Evolutionary conservation across 768 basidiomycete species (phyloP).

Genomic region (Collybia sp.): DNA sequence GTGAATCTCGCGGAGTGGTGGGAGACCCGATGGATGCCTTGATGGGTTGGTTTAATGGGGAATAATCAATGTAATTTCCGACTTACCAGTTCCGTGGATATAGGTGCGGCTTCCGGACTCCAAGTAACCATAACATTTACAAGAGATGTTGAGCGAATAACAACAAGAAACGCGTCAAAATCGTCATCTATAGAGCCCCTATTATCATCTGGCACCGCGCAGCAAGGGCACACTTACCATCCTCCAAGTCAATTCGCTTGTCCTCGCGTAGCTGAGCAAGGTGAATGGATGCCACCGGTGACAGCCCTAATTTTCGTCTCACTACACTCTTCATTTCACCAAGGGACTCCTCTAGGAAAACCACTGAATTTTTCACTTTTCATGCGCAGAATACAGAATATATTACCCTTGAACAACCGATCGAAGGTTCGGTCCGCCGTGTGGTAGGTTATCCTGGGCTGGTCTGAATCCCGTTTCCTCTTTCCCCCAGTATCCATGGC

Average conservation of each 20-base stretch:
- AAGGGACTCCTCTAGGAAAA: slow-evolving; percentile 51
- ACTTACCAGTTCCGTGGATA: not conserved
- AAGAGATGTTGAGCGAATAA: slow-evolving; percentile 29
- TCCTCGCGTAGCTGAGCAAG: slow-evolving; percentile 52
- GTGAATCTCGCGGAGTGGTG: too few species aligned
- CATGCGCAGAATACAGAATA: not conserved
- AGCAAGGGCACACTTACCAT: slow-evolving; percentile 42
- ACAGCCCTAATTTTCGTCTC: slow-evolving; percentile 55
- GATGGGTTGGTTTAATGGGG: not conserved
- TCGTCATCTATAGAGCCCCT: slow-evolving; percentile 55
- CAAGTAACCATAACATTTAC: slow-evolving; percentile 36
- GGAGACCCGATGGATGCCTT: too few species aligned
- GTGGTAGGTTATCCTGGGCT: slow-evolving; percentile 41
- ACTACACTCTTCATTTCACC: slow-evolving; percentile 53
- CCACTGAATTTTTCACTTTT: not conserved
- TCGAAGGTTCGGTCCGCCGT: slow-evolving; percentile 41
- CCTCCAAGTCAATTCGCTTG: slow-evolving; percentile 63
- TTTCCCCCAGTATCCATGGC: too few species aligned
- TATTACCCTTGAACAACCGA: slow-evolving; percentile 47
- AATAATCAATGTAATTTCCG: not conserved
- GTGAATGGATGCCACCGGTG: slow-evolving; percentile 24
- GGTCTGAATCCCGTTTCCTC: slow-evolving; percentile 34
- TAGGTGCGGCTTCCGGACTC: slow-evolving; percentile 4
- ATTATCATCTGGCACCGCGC: slow-evolving; percentile 1
- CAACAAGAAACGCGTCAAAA: slow-evolving; percentile 64